Evolutionary conservation across 108 stramenopile genomes (phyloP).

Genomic region (Nitzschia sp.): DNA sequence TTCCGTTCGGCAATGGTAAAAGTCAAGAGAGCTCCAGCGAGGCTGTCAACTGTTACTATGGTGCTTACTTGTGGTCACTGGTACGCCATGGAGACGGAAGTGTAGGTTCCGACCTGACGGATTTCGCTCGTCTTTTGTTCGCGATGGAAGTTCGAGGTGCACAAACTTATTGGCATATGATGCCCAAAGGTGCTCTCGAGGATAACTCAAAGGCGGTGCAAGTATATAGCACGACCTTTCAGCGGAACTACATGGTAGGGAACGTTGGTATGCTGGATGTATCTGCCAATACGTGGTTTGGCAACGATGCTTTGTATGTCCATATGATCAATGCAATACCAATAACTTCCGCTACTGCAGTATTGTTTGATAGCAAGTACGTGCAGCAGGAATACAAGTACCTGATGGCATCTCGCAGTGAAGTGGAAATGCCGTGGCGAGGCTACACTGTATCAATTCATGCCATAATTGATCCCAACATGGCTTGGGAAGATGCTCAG

Average conservation of each 20-base stretch:
- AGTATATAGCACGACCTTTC: constrained; percentile 44
- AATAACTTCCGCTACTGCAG: constrained; percentile 68
- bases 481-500: constrained; percentile 75
- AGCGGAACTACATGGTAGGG: constrained; percentile 86
- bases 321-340: constrained; percentile 89
- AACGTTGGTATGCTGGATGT: constrained; percentile 87
- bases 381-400: constrained; percentile 54
- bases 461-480: constrained; percentile 70
- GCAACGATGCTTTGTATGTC: constrained; percentile 67
- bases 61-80: constrained; percentile 87
- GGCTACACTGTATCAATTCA: constrained; percentile 71
- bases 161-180: constrained; percentile 92
- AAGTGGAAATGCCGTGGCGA: constrained; percentile 76
- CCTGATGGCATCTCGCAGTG: constrained; percentile 21
- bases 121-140: constrained; percentile 77
- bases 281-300: constrained; percentile 82
- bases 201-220: background rate
- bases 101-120: constrained; percentile 44
- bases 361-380: constrained; percentile 63
- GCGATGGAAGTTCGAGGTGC: constrained; percentile 86
- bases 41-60: constrained; percentile 96
- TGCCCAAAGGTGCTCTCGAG: constrained; percentile 34
- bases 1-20: constrained; percentile 91
- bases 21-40: constrained; percentile 97
- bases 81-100: constrained; percentile 58